phyloP scores from a whole-genome alignment of 2,329 filamentous ascomycete species.

The Fusarium sterilihyphosum region DNA sequence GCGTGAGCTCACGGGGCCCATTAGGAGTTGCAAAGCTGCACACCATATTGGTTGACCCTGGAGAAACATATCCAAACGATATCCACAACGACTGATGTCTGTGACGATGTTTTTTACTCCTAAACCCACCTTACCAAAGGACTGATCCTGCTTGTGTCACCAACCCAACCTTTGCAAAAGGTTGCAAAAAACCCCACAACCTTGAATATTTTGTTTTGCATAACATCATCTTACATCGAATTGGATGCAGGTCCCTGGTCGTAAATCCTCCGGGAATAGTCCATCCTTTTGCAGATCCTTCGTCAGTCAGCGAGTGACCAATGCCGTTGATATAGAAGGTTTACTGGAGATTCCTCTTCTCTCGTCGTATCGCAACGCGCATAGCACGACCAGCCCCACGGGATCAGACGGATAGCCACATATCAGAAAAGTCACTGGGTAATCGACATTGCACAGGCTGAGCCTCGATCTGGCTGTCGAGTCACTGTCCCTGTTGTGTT shows the following conservation, averaged over 20 bases:
- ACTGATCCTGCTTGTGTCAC: slow-evolving; percentile 20
- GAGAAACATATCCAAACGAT: slow-evolving; percentile 2
- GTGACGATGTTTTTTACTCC: slow-evolving; percentile 8
- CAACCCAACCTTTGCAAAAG: slow-evolving; percentile 10
- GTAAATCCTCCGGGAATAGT: slow-evolving; percentile 31
- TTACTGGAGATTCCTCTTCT: slow-evolving; percentile 22
- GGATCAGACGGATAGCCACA: slow-evolving; percentile 33
- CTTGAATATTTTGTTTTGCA: slow-evolving; percentile 12
- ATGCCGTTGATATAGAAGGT: slow-evolving; percentile 9
- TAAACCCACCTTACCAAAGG: slow-evolving; percentile 16
- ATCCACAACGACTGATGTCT: slow-evolving; percentile 26
- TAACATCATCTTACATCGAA: slow-evolving; percentile 19
- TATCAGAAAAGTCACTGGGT: slow-evolving; percentile 31
- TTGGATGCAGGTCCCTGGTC: slow-evolving; percentile 37
- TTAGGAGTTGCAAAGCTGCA: slow-evolving; percentile 2
- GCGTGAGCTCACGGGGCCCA: neutral
- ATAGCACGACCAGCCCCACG: slow-evolving; percentile 20
- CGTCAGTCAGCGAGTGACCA: slow-evolving; percentile 18
- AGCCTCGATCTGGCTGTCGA: slow-evolving; percentile 9
- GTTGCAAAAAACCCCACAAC: slow-evolving; percentile 23
- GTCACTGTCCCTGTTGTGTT: neutral
- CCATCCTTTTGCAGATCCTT: slow-evolving; percentile 30
- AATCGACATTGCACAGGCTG: slow-evolving; percentile 7
- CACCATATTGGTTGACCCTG: neutral
- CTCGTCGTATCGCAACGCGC: slow-evolving; percentile 10